Evolutionary conservation across 2,329 filamentous ascomycete species (phyloP).

Genomic region (Cytospora piceicola): DNA sequence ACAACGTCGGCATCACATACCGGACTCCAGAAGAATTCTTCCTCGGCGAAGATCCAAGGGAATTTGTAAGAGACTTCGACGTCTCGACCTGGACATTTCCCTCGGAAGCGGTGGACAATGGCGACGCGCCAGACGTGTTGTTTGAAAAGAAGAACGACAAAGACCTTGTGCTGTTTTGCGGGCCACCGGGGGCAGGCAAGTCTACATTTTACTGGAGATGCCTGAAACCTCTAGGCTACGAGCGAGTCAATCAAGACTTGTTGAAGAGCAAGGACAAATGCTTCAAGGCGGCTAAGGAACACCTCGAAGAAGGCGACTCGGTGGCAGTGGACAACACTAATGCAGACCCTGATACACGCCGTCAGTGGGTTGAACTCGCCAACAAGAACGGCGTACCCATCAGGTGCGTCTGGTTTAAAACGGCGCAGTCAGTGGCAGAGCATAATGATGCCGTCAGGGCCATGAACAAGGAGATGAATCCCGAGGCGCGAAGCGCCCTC

Average conservation of each 20-base stretch:
- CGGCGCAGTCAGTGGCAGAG: slow-evolving; percentile 68
- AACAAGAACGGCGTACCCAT: slow-evolving; percentile 72
- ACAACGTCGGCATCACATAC: slow-evolving; percentile 80
- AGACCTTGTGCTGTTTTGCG: slow-evolving; percentile 85
- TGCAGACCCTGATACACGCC: slow-evolving; percentile 74
- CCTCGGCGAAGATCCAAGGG: slow-evolving; percentile 65
- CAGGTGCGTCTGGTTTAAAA: slow-evolving; percentile 84
- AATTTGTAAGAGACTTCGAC: slow-evolving; percentile 74
- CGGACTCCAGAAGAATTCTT: slow-evolving; percentile 93
- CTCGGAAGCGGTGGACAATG: slow-evolving; percentile 29
- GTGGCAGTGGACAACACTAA: slow-evolving; percentile 96
- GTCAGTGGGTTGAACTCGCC: slow-evolving; percentile 78
- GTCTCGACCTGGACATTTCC: slow-evolving; percentile 59
- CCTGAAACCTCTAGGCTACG: slow-evolving; percentile 77
- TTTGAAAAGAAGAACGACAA: slow-evolving; percentile 65
- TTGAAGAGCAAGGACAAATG: slow-evolving; percentile 73
- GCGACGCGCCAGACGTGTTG: slow-evolving; percentile 42
- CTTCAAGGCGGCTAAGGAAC: slow-evolving; percentile 71
- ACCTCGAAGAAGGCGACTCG: slow-evolving; percentile 66
- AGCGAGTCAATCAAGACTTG: slow-evolving; percentile 86
- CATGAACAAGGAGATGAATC: slow-evolving; percentile 74
- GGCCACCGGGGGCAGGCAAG: slow-evolving; percentile 88
- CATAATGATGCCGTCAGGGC: slow-evolving; percentile 89
- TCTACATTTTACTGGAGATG: slow-evolving; percentile 85
- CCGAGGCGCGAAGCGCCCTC: slow-evolving; percentile 74